Conservation (phyloP, 495 filamentous ascomycete species). For the Parathielavia hyrcaniae region DNA sequence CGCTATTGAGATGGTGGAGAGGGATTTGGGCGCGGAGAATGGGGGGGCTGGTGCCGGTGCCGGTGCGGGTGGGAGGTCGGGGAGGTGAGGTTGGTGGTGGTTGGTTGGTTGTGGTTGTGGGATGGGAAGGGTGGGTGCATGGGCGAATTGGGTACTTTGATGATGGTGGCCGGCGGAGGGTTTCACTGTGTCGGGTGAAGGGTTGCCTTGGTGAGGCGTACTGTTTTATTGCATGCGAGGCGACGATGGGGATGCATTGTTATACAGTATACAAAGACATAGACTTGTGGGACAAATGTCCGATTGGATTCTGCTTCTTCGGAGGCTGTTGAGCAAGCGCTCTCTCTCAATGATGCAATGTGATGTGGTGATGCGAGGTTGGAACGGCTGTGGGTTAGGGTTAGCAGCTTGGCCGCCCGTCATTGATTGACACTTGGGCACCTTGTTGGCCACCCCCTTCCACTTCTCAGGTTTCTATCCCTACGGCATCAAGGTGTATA, state of each 20-base stretch:
- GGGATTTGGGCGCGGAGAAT: conserved; percentile 36
- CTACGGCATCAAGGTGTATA: no score
- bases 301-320: not conserved
- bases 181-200: not conserved
- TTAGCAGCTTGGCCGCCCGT: no score
- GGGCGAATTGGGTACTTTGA: no score
- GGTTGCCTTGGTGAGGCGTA: not conserved
- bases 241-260: not conserved
- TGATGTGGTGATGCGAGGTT: no score
- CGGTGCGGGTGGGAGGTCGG: not conserved
- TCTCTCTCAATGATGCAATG: no score
- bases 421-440: no score
- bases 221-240: not conserved
- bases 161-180: no score
- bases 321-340: no score
- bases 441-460: no score
- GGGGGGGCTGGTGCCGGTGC: not conserved
- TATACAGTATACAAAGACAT: not conserved
- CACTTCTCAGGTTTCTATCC: no score
- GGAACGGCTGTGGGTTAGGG: no score
- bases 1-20: conserved; percentile 74
- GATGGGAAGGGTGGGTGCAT: not conserved
- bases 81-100: not conserved
- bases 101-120: not conserved
- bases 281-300: not conserved